Evolutionary conservation across 306 rosid genomes (phyloP).

Genomic region (Carpinus viminea): DNA sequence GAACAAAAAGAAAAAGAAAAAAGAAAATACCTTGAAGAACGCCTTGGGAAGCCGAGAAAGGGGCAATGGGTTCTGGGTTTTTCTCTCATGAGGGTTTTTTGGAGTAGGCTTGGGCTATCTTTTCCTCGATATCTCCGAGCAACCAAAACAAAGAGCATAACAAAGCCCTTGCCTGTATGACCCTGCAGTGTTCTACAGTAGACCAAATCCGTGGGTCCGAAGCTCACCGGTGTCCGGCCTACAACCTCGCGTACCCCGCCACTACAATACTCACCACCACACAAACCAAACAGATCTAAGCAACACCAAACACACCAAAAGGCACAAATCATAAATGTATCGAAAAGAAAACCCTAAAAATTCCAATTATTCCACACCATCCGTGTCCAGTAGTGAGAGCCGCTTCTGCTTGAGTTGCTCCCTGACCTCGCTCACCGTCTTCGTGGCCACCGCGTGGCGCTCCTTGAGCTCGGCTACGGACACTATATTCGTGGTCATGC

Average conservation of each 20-base stretch:
- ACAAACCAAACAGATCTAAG: slow-evolving; percentile 40
- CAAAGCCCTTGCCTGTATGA: slow-evolving; percentile 87
- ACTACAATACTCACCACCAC: slow-evolving; percentile 44
- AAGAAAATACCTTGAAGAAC: too few species aligned
- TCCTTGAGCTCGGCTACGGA: slow-evolving; percentile 89
- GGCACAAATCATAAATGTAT: not conserved
- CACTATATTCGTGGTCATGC: too few species aligned
- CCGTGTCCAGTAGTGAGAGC: slow-evolving; percentile 75
- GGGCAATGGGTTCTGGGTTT: too few species aligned
- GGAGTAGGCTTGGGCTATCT: too few species aligned
- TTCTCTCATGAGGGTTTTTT: too few species aligned
- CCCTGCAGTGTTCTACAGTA: slow-evolving; percentile 95
- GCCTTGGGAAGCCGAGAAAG: too few species aligned
- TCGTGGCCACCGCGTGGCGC: slow-evolving; percentile 76
- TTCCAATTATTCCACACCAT: slow-evolving; percentile 32
- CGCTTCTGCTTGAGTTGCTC: slow-evolving; percentile 77
- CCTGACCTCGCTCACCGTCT: slow-evolving; percentile 74
- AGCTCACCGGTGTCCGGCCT: slow-evolving; percentile 65
- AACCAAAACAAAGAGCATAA: too few species aligned
- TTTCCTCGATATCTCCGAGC: too few species aligned
- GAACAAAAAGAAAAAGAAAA: too few species aligned
- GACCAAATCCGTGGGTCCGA: slow-evolving; percentile 94
- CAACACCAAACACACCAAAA: not conserved
- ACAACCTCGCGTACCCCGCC: slow-evolving; percentile 66
- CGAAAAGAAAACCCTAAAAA: not conserved